These are phyloP conservation scores for Blastomyces percursus DNA, from an alignment of 2,329 filamentous ascomycete species.

Conservation along the genomic window DNA sequence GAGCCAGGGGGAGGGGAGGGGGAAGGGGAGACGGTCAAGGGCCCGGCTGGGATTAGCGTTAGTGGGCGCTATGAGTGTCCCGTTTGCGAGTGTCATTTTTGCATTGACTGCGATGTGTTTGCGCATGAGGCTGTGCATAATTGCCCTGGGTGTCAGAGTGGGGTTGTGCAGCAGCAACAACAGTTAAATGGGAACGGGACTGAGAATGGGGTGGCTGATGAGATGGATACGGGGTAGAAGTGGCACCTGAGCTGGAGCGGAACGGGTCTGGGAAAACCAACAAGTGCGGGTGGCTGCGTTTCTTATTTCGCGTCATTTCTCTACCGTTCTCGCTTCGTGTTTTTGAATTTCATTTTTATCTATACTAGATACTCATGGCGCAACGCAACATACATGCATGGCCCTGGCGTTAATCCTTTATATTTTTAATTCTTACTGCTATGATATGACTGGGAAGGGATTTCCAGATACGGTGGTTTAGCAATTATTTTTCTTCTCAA, in stretches of 20 bases:
- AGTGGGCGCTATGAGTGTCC: conserved; percentile 81
- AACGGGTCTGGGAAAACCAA: not conserved
- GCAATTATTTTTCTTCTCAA: too few species aligned
- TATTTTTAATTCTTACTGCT: not conserved
- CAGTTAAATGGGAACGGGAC: not conserved
- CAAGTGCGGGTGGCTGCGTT: not conserved
- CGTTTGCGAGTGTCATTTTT: conserved; percentile 83
- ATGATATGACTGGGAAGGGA: too few species aligned
- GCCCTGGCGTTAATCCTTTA: not conserved
- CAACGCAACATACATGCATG: not conserved
- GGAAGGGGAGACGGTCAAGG: conserved; percentile 34
- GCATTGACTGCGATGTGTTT: conserved; percentile 95
- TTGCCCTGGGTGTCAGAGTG: conserved; percentile 73
- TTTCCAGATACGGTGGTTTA: too few species aligned
- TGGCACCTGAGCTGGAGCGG: not conserved
- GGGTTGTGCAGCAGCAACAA: conserved; percentile 10
- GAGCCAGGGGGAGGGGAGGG: too few species aligned
- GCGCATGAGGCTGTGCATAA: conserved; percentile 92
- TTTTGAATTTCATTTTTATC: not conserved
- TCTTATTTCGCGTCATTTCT: not conserved
- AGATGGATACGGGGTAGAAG: conserved; percentile 13
- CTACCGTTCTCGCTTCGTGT: not conserved
- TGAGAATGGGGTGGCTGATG: conserved; percentile 5
- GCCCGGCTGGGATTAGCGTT: conserved; percentile 54
- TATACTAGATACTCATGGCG: not conserved